Conservation (phyloP, 768 basidiomycete genomes). For the Amanita rubescens region DNA sequence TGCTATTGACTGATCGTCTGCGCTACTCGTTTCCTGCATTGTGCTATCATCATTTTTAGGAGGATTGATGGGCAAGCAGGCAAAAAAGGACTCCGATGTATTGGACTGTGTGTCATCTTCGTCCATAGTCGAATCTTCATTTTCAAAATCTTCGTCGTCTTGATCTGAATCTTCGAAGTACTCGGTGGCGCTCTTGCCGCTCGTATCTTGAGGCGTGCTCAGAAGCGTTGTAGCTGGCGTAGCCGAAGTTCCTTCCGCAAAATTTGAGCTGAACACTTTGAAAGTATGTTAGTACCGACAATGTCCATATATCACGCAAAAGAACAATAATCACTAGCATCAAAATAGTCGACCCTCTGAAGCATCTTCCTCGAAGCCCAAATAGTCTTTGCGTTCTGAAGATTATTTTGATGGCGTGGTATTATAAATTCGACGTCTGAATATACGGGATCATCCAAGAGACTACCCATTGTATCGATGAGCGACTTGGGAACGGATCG, state of each 20-base stretch:
- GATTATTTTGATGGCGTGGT: conserved; percentile 34
- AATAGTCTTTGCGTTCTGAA: conserved; percentile 39
- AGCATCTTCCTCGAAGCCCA: conserved; percentile 66
- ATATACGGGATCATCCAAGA: conserved; percentile 77
- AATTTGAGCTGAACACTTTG: conserved; percentile 63
- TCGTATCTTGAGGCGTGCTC: conserved; percentile 12
- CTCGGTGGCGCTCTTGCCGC: conserved; percentile 24
- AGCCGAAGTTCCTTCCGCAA: conserved; percentile 45
- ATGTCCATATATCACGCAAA: background rate
- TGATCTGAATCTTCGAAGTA: conserved; percentile 48
- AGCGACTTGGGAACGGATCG: conserved; percentile 60
- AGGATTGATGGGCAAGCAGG: background rate
- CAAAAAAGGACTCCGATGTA: background rate
- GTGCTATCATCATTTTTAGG: background rate
- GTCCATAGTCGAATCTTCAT: background rate
- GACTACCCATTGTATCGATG: conserved; percentile 61
- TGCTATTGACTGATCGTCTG: background rate
- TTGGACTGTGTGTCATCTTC: conserved; percentile 2
- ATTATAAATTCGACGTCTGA: conserved; percentile 81
- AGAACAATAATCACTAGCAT: conserved; percentile 43
- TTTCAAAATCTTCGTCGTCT: conserved; percentile 25
- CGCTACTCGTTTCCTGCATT: background rate
- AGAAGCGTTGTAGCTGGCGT: conserved; percentile 19
- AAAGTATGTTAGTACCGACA: background rate
- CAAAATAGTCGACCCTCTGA: conserved; percentile 69